A percentile compares a stretch with the other conserved stretches of the same genome.
phyloP scores from a whole-genome alignment of 2,329 filamentous ascomycete species.

The Nemania sp. region DNA sequence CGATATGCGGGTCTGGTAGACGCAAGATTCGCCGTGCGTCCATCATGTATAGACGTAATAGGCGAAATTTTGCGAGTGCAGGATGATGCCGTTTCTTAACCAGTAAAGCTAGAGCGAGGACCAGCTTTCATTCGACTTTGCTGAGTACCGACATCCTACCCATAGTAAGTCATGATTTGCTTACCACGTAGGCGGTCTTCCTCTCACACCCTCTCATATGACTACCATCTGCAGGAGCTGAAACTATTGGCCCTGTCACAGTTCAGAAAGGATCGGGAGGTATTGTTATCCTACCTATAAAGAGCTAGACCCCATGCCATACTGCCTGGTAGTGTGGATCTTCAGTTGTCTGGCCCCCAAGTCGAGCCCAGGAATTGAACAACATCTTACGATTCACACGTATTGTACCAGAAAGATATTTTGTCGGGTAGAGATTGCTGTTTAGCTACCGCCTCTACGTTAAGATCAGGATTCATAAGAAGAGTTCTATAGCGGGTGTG shows the following conservation, averaged over 20 bases:
- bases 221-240: background rate
- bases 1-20: background rate
- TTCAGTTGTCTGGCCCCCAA: background rate
- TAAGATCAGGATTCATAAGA: no score
- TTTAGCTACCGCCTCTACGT: background rate
- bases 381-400: constrained; percentile 4
- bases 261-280: background rate
- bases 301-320: background rate
- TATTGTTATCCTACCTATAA: background rate
- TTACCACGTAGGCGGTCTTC: background rate
- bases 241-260: background rate
- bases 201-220: no score
- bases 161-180: background rate
- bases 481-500: no score
- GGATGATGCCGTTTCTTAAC: background rate
- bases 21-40: background rate
- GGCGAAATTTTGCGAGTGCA: background rate
- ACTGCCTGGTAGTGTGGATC: background rate
- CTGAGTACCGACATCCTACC: background rate
- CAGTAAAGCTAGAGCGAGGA: background rate
- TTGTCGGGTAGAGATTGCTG: background rate
- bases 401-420: background rate
- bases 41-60: background rate
- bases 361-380: background rate
- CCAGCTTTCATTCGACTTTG: background rate